Evolutionary conservation across 495 filamentous ascomycete genomes (phyloP), one percentile per base, ranked within the genome.

Genomic region (Cenococcum geophilum): DNA sequence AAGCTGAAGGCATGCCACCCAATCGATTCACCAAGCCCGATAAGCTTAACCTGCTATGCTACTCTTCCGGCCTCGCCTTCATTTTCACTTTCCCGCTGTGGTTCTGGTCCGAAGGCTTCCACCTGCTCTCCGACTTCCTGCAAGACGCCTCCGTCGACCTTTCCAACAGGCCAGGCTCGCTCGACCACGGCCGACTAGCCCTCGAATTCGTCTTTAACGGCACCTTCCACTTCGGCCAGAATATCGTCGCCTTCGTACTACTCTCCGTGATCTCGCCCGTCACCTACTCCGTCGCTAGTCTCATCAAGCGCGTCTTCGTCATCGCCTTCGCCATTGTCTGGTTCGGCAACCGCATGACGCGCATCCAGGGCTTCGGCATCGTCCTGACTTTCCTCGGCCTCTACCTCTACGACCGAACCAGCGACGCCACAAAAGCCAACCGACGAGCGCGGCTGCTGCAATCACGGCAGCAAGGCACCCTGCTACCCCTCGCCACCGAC

Each of bases 271-370:
- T 97, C 12, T 93, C 89, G 1, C 93, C 93, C 4, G 93, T 99
- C 35, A 97, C 95, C 1, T 99, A 99, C 77, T 95, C 89, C 0
- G 92, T 99, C 37, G 93, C 93, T 23, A 89, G 85, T 40, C 78
- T 99, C 51, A 91, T 97, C 64, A 99, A 99, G 74, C 87, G 93
- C 27, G 93, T 99, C 8, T 97, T 95, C 70, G 93, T 99, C 63
- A 96, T 99, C 69, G 81, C 91, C 55, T 89, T 93, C 65, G 91
- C 93, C 5, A 93, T 99, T 64, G 73, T 97, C 58, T 97, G 92
- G 92, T 99, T 97, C 77, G 88, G 91, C 55, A 95, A 84, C 70
- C 79, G 83, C 16, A 96, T 92, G 4, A 96, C 91, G 10, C 76
- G 77, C 8, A 71, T 93, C 40, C 93, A 99, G 74, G 90, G 82